Base-by-base conservation (phyloP, 208 protist species). In the Entamoeba moshkovskii region DNA sequence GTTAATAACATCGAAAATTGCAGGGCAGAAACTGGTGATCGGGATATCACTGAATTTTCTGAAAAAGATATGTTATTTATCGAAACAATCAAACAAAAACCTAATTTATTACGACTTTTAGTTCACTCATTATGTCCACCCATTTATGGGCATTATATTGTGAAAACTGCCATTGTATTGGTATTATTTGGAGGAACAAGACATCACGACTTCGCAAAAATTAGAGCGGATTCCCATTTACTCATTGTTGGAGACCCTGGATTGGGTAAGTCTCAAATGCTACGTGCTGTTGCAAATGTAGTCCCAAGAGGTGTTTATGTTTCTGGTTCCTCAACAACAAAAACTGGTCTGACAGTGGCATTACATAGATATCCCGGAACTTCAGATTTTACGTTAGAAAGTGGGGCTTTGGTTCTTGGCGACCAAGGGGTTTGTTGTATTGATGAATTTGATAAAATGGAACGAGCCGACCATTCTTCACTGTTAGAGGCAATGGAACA, bases 391-490 rank as follows among this genome's bases (percentile, higher is more conserved):
- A 98, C 98, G 95, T 96, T 99, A 16, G 99, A 99, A 96, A 99
- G 98, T 47, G 99, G 99, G 18, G 99, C 99, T 29, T 99, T 99
- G 98, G 99, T 99, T 46, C 97, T 99, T 2, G 99, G 99, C 2
- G 99, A 99, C 95, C 98, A 98, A 47, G 99, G 99, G 42, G 97
- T 99, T n/a, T 97, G 99, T 5, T 99, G 99, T 96, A 99, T 99
- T 94, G 99, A 99, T 96, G 99, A 99, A 97, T 99, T 99, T 97
- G 99, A 99, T 95, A 99, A 99, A 96, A 99, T 99, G 99, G 95
- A 98, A 47, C 97, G 98, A 18, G 95, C 98, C 95, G 98, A 97
- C 94, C 97, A 98, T 92, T 98, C 99, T 0, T 98, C 99, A 8
- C 99, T 99, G 94, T 99, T 99, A 96, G 99, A 99, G 96, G 99